Evolutionary conservation across 228 moss, liverwort and hornwort genomes (phyloP), one percentile per base, ranked within the genome.

Genomic region (Sphagnum magellanicum): DNA sequence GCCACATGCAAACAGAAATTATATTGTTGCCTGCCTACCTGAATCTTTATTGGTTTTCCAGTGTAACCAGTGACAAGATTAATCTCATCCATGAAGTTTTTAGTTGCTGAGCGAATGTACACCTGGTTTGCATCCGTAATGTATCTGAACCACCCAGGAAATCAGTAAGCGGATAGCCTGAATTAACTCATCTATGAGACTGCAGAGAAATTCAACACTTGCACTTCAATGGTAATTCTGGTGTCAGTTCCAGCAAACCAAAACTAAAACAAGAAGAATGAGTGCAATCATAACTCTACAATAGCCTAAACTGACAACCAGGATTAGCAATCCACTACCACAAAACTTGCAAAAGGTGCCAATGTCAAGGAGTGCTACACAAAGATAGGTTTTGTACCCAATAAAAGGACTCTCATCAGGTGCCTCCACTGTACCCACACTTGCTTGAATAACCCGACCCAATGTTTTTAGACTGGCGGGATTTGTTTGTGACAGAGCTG

Each of bases 31-130:
- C 6, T 9, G 50, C 77, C 50, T 5, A 78, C 73, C 73, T 78
- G 78, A 66, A 78, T 78, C 52, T 78, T 66, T 4, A 73, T 16
- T 17, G 70, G 73, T 0, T 53, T 70, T 57, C 73, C 66, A 55
- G 73, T 78, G 63, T 69, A 73, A 61, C 73, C 78, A 51, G 70
- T 70, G 9, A 73, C 70, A 10, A 70, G 70, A 67, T 78, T 78
- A 62, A 73, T 17, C 16, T 78, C 70, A 60, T 73, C 78, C 70
- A 70, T 66, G 60, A 60, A 73, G 7, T 13, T 65, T 55, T 66
- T 70, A 8, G 70, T 66, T 46, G 78, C 73, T 61, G 70, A 70
- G 60, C 73, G 78, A 5, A 78, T 57, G 55, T 70, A 70, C 16
- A 78, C 78, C 68, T 65, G 66, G 46, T 78, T 6, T 46, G 70